A percentile compares a stretch with the other conserved stretches of the same genome.
These are phyloP conservation scores for rapeseed (Brassica napus) DNA, from an alignment of 345 rosid genomes.

Conservation along the genomic window Da-Ae NC_063437.1:13081001-13081500, in stretches of 20 bases:
- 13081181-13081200: slow-evolving; percentile 71
- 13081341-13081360: background rate
- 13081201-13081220: slow-evolving; percentile 59
- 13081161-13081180: slow-evolving; percentile 51
- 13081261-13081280: slow-evolving; percentile 87
- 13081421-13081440: slow-evolving; percentile 85
- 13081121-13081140: slow-evolving; percentile 44
- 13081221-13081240: slow-evolving; percentile 50
- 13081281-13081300: slow-evolving; percentile 97
- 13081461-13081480: slow-evolving; percentile 70
- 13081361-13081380: background rate
- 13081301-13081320: slow-evolving; percentile 39
- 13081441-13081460: slow-evolving; percentile 90
- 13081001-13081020: slow-evolving; percentile 82
- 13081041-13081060: slow-evolving; percentile 57
- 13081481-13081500: slow-evolving; percentile 58
- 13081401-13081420: slow-evolving; percentile 91
- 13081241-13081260: slow-evolving; percentile 90
- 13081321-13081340: background rate
- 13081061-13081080: slow-evolving; percentile 63
- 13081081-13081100: slow-evolving; percentile 43
- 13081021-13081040: slow-evolving; percentile 70
- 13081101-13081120: slow-evolving; percentile 42
- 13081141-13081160: slow-evolving; percentile 47
- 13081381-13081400: slow-evolving; percentile 47